Conservation (phyloP, 73 alveolate species). For the Durusdinium trenchii region DNA sequence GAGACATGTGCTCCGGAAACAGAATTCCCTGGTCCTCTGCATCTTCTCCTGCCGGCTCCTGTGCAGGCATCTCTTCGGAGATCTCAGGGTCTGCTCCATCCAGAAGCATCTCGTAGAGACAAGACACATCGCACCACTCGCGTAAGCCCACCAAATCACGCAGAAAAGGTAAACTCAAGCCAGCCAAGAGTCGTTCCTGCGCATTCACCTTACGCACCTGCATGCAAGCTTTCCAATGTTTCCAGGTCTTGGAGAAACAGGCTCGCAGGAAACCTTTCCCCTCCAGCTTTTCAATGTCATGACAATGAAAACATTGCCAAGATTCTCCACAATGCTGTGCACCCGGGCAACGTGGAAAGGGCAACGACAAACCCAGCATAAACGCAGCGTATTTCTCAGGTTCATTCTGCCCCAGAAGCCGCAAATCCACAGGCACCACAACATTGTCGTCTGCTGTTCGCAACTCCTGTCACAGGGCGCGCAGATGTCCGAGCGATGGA, state of each 20-base stretch:
- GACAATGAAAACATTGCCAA: slow-evolving; percentile 29
- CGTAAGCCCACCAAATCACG: neutral
- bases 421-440: neutral
- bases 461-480: neutral
- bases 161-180: neutral
- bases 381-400: neutral
- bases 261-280: neutral
- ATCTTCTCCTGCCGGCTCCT: neutral
- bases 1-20: neutral
- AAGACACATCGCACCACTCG: no score
- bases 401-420: neutral
- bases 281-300: neutral
- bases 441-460: slow-evolving; percentile 12
- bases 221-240: neutral
- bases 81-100: neutral
- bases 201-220: neutral
- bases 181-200: neutral
- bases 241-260: neutral
- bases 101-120: neutral
- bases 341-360: neutral
- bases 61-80: no score
- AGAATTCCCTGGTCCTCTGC: no score
- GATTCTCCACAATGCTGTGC: neutral
- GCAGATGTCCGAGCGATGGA: no score
- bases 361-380: slow-evolving; percentile 15